Percentiles rank a stretch among this genome's conserved stretches.
Conservation (phyloP, 306 rosid genomes). For the Sesbania bispinosa region DNA sequence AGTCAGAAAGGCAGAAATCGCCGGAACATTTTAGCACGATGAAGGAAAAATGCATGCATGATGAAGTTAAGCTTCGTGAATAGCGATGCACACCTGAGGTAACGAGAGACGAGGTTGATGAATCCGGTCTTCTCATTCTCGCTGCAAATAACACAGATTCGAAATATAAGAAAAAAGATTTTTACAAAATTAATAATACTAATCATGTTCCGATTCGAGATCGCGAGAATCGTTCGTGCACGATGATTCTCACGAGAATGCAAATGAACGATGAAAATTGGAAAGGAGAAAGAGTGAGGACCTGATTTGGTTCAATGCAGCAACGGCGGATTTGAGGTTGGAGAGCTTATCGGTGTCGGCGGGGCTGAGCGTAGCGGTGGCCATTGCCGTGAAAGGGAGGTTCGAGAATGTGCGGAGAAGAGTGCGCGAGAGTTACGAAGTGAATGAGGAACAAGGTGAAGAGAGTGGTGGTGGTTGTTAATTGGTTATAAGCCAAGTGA, state of each 20-base stretch:
- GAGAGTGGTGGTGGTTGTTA: not conserved
- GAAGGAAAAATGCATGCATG: conserved; percentile 19
- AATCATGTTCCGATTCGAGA: not conserved
- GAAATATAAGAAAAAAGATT: not conserved
- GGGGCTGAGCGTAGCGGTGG: conserved; percentile 49
- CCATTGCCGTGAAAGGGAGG: conserved; percentile 47
- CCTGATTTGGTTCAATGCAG: conserved; percentile 72
- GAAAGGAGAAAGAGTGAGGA: conserved; percentile 9
- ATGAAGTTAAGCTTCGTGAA: not conserved
- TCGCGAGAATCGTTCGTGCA: not conserved
- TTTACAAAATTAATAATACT: too few relatives aligned
- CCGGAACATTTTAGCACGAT: too few relatives aligned
- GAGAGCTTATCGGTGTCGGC: conserved; percentile 46
- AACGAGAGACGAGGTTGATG: conserved; percentile 78
- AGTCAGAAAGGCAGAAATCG: not conserved
- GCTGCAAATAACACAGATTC: conserved; percentile 35
- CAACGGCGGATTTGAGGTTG: conserved; percentile 58
- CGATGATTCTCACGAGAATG: not conserved
- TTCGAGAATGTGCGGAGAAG: conserved; percentile 1
- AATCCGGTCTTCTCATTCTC: conserved; percentile 75
- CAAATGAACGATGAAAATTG: not conserved
- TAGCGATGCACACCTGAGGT: conserved; percentile 59
- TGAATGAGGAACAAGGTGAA: not conserved
- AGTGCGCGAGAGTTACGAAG: not conserved
- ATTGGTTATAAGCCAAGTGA: not conserved